These are phyloP conservation scores for Aphanocladium album DNA, from an alignment of 2,329 filamentous ascomycete genomes.

Conservation along the genomic window DNA sequence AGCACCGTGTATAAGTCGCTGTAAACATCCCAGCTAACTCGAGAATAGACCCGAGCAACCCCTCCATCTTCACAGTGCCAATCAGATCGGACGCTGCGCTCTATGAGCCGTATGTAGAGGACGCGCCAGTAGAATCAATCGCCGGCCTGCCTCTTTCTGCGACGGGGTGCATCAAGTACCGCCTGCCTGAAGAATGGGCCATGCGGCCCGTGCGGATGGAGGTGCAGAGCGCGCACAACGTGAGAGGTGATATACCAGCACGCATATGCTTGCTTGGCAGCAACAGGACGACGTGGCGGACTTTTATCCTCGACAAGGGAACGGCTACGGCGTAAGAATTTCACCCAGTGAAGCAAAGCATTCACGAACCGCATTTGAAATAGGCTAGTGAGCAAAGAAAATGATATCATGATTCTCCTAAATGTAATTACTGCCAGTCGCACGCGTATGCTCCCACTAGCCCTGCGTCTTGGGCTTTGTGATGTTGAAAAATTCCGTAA, in stretches of 20 bases:
- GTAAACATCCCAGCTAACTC: background rate
- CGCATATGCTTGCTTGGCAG: slow-evolving; percentile 47
- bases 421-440: background rate
- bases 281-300: slow-evolving; percentile 43
- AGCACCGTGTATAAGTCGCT: background rate
- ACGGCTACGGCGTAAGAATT: background rate
- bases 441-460: background rate
- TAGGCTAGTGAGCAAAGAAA: background rate
- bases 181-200: slow-evolving; percentile 23
- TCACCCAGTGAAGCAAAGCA: background rate
- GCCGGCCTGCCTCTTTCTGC: slow-evolving; percentile 9
- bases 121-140: slow-evolving; percentile 11
- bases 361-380: background rate
- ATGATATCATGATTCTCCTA: background rate
- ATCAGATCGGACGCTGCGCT: slow-evolving; percentile 30
- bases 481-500: slow-evolving; percentile 74
- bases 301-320: slow-evolving; percentile 29
- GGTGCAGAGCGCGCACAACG: slow-evolving; percentile 38
- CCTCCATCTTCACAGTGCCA: slow-evolving; percentile 30
- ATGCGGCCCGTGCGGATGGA: slow-evolving; percentile 46
- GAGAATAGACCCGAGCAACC: slow-evolving; percentile 20
- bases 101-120: slow-evolving; percentile 32
- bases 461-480: slow-evolving; percentile 50
- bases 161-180: slow-evolving; percentile 19
- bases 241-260: slow-evolving; percentile 42